A percentile compares a stretch with the other conserved stretches of the same genome.
These are phyloP conservation scores for Logfia minima DNA, from an alignment of 129 eudicot genomes.

Conservation along the genomic window DNA sequence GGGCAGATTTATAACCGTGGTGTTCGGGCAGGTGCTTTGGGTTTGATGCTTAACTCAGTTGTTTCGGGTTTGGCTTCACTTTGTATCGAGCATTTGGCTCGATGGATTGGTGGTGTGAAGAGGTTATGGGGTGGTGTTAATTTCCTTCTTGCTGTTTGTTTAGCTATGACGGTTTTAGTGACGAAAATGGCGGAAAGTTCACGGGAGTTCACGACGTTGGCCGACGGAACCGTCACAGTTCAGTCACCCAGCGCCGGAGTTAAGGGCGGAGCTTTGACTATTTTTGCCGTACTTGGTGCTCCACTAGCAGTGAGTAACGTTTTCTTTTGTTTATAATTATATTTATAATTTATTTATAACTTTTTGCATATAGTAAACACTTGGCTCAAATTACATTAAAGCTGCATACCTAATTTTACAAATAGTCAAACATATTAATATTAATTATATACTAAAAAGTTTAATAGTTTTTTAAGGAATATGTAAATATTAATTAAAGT, in stretches of 20 bases:
- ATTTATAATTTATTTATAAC: not conserved
- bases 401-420: not conserved
- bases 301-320: conserved; percentile 58
- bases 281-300: conserved; percentile 47
- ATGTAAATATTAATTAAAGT: no score
- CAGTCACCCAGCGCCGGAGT: conserved; percentile 33
- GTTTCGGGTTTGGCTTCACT: conserved; percentile 47
- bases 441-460: not conserved
- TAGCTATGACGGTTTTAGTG: conserved; percentile 40
- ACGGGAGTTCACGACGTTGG: not conserved
- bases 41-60: conserved; percentile 50
- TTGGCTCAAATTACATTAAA: not conserved
- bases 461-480: no score
- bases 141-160: conserved; percentile 38
- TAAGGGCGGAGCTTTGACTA: conserved; percentile 35
- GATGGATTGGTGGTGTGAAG: conserved; percentile 38
- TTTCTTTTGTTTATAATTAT: not conserved
- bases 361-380: not conserved
- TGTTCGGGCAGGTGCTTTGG: conserved; percentile 59
- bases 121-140: conserved; percentile 53
- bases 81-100: conserved; percentile 36
- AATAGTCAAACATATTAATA: not conserved
- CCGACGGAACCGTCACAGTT: conserved; percentile 7
- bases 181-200: conserved; percentile 40
- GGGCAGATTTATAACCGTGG: conserved; percentile 43